Base-by-base conservation (phyloP, 805 yeast species). In the Metschnikowia hibisci region DNA sequence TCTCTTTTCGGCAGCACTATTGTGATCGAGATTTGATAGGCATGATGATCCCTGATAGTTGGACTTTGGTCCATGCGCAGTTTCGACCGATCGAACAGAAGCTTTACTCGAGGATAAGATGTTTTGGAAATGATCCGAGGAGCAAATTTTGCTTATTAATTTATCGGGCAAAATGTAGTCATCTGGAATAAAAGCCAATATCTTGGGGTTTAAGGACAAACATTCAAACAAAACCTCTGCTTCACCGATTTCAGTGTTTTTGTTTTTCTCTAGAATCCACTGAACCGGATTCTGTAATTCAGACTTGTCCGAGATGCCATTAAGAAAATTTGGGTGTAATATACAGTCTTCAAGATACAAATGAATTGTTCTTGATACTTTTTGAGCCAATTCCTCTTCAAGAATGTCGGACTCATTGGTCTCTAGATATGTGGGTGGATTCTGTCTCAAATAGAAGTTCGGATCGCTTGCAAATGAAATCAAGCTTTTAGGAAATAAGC, bases 401-500 rank as follows among this genome's bases (percentile, higher is more conserved):
- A 85, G 79, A 33, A 60, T 56, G 16, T 67, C 62, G 13, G 71
- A 28, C 3, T 9, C 4, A 3, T 13, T 18, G 7, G 16, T n/a
- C 5, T 10, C 18, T 15, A 61, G 14, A 5, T 51, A 14, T 14
- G 39, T 43, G 1, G 64, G 56, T 1, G 52, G 55, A 46, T 41
- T 43, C 31, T 6, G 50, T 40, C 29, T 63, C 49, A 50, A 40
- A 39, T 66, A 78, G 30, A 56, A 55, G 3, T 56, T 45, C 4
- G 85, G 80, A 33, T 61, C 57, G 15, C 67, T 62, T 14, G 71
- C 48, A 51, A 76, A 80, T 6, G 56, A 50, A 18, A 71, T 51
- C 4, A 80, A 60, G 47, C 76, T 76, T 16, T 69, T 55, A 0
- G 87, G 86, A 46, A 70, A 81, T 10, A 81, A 55, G 0, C 83